A percentile compares a stretch with the other conserved stretches of the same genome.
phyloP scores from a whole-genome alignment of 345 rosid species.

The Lumnitzera littorea region DNA sequence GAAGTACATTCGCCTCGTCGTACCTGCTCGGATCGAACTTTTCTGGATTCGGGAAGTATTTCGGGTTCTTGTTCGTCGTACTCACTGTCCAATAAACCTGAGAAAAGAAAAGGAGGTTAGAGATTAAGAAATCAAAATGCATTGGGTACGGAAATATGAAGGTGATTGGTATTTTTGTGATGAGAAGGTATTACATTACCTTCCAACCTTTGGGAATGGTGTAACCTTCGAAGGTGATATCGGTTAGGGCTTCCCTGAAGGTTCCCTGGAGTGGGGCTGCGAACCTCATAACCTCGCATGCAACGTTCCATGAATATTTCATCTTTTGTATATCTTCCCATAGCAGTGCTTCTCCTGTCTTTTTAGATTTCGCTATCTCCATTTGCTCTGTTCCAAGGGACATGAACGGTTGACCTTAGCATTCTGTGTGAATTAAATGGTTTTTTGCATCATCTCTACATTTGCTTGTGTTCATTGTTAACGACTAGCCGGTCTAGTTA shows the following conservation, averaged over 20 bases:
- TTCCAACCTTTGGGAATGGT: slow-evolving; percentile 53
- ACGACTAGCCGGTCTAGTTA: no score
- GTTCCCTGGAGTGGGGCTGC: slow-evolving; percentile 42
- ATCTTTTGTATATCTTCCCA: slow-evolving; percentile 47
- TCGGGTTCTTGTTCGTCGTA: slow-evolving; percentile 10
- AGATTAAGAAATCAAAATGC: no score
- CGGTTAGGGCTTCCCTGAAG: slow-evolving; percentile 34
- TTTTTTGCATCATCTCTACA: no score
- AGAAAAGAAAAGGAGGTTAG: no score
- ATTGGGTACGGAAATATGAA: background rate
- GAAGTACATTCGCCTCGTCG: background rate
- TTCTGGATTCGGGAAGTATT: slow-evolving; percentile 11
- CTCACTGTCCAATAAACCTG: slow-evolving; percentile 14
- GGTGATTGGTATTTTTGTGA: background rate
- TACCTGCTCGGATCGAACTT: slow-evolving; percentile 12
- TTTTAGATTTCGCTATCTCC: slow-evolving; percentile 14
- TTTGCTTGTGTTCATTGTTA: no score
- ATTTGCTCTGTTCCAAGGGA: slow-evolving; percentile 26
- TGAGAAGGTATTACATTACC: slow-evolving; percentile 6
- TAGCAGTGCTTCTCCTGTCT: slow-evolving; percentile 13
- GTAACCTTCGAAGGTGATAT: slow-evolving; percentile 33
- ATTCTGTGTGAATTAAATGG: no score
- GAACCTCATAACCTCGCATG: slow-evolving; percentile 36
- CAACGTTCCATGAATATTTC: slow-evolving; percentile 39
- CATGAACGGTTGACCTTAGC: no score